Evolutionary conservation across 2,329 filamentous ascomycete genomes (phyloP).

Genomic region (Camptophora hylomeconis): DNA sequence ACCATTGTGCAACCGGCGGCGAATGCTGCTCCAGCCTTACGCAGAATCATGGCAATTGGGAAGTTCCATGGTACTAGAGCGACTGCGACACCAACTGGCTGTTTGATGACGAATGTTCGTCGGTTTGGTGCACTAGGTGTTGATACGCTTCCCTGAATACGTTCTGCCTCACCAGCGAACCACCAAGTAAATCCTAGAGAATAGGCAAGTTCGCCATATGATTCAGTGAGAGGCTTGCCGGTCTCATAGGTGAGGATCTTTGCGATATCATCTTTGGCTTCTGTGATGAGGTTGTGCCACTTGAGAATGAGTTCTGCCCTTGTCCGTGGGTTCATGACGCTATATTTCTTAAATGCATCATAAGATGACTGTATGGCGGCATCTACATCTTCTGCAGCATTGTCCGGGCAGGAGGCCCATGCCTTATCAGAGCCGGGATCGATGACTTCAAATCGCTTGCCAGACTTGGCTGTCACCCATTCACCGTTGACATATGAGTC

Average conservation of each 20-base stretch:
- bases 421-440: slow-evolving; percentile 39
- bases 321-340: slow-evolving; percentile 45
- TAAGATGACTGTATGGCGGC: slow-evolving; percentile 46
- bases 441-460: slow-evolving; percentile 38
- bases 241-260: slow-evolving; percentile 50
- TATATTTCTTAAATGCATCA: slow-evolving; percentile 47
- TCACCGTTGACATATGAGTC: slow-evolving; percentile 39
- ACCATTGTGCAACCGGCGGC: slow-evolving; percentile 66
- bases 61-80: slow-evolving; percentile 65
- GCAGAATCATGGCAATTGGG: slow-evolving; percentile 52
- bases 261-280: slow-evolving; percentile 49
- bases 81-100: slow-evolving; percentile 55
- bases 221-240: slow-evolving; percentile 44
- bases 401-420: slow-evolving; percentile 41
- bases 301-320: slow-evolving; percentile 50
- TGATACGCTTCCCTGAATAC: slow-evolving; percentile 47
- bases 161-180: slow-evolving; percentile 49
- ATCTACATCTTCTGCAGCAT: slow-evolving; percentile 46
- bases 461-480: slow-evolving; percentile 33
- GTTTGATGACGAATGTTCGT: slow-evolving; percentile 59
- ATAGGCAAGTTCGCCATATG: slow-evolving; percentile 44
- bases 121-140: slow-evolving; percentile 48
- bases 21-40: slow-evolving; percentile 55
- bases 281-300: slow-evolving; percentile 52
- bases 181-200: slow-evolving; percentile 41